These are phyloP conservation scores for Backusella tuberculispora DNA, from an alignment of 192 early-diverging fungal genomes.

Conservation along the genomic window DNA sequence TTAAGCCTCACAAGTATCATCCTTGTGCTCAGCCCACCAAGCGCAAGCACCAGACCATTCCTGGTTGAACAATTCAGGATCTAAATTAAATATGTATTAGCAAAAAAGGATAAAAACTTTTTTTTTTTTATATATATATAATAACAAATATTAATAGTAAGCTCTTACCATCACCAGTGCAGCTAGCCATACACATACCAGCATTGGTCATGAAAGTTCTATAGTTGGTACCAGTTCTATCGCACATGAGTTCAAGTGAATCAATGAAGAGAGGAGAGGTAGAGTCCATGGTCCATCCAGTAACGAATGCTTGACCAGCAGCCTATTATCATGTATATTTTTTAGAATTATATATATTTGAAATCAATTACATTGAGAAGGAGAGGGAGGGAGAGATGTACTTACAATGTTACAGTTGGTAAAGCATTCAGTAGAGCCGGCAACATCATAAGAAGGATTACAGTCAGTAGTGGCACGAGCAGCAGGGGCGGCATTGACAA, in stretches of 20 bases:
- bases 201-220: conserved; percentile 24
- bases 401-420: conserved; percentile 3
- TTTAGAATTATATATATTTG: no score
- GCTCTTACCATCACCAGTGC: conserved; percentile 16
- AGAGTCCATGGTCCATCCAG: conserved; percentile 27
- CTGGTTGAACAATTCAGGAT: conserved; percentile 6
- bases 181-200: conserved; percentile 31
- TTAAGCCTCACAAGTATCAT: no score
- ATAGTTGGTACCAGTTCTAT: conserved; percentile 31
- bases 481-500: conserved; percentile 16
- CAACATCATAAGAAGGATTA: conserved; percentile 18
- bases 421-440: conserved; percentile 5
- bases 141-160: not conserved
- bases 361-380: no score
- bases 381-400: no score
- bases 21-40: no score
- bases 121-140: not conserved
- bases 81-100: not conserved
- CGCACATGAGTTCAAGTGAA: conserved; percentile 30
- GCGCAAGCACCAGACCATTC: conserved; percentile 7
- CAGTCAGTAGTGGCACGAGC: not conserved
- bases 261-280: conserved; percentile 27
- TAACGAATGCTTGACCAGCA: conserved; percentile 22
- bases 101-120: not conserved
- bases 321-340: conserved; percentile 2